These are phyloP conservation scores for Colletotrichum sp. DNA, from an alignment of 2,329 filamentous ascomycete species.

Conservation along the genomic window DNA sequence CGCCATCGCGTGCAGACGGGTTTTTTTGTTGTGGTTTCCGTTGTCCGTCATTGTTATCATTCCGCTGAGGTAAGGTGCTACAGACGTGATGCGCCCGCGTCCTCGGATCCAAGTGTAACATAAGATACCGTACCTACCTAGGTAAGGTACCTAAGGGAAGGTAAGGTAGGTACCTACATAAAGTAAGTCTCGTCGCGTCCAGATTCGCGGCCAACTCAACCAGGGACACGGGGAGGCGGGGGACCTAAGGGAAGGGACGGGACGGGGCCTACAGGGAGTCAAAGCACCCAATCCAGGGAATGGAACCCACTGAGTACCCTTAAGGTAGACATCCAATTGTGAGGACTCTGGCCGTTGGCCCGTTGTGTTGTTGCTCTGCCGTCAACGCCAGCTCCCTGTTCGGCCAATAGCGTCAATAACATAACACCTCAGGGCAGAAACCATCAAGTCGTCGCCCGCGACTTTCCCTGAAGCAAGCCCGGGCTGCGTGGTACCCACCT, in stretches of 20 bases:
- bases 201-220: neutral
- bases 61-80: neutral
- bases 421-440: neutral
- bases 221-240: neutral
- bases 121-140: neutral
- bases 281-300: neutral
- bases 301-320: neutral
- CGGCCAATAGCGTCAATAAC: neutral
- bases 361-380: conserved; percentile 14
- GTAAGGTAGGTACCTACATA: neutral
- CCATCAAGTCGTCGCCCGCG: neutral
- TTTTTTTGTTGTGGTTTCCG: neutral
- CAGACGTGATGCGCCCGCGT: neutral
- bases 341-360: neutral
- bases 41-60: neutral
- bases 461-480: neutral
- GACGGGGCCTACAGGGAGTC: neutral
- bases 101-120: neutral
- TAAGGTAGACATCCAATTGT: neutral
- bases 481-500: too few species aligned
- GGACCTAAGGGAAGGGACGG: neutral
- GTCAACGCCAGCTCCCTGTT: neutral
- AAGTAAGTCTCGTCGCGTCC: neutral
- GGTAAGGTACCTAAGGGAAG: too few species aligned
- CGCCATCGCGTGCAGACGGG: neutral